phyloP scores from a whole-genome alignment of 768 basidiomycete genomes.

The Candolleomyces eurysporus region DNA sequence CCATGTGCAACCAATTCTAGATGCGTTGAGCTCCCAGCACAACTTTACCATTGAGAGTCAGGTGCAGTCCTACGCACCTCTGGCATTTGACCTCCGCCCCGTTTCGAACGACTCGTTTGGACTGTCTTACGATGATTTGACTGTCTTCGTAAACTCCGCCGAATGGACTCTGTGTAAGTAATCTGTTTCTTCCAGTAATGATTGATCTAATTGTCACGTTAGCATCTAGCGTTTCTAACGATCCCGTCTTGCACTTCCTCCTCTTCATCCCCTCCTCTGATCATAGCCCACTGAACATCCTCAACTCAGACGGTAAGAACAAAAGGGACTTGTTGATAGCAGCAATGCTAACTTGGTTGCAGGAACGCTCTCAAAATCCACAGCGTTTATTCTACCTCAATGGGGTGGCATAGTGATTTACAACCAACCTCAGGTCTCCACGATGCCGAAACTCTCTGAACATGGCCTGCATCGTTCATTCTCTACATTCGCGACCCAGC shows the following conservation, averaged over 20 bases:
- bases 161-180: constrained; percentile 88
- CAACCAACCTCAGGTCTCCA: constrained; percentile 48
- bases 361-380: constrained; percentile 35
- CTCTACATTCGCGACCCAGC: constrained; percentile 64
- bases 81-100: constrained; percentile 69
- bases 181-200: not conserved
- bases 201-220: not conserved
- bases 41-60: constrained; percentile 95
- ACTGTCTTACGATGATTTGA: constrained; percentile 78
- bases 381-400: constrained; percentile 87
- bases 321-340: too few relatives aligned
- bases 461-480: constrained; percentile 53
- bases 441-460: constrained; percentile 34
- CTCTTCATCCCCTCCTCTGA: constrained; percentile 76
- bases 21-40: constrained; percentile 64
- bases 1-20: constrained; percentile 56
- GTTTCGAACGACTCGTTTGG: constrained; percentile 45
- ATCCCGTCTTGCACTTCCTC: constrained; percentile 92
- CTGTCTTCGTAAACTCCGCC: constrained; percentile 93
- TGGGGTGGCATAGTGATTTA: constrained; percentile 88
- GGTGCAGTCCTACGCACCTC: constrained; percentile 86
- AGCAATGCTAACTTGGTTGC: too few relatives aligned
- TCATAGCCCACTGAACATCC: constrained; percentile 70
- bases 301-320: constrained; percentile 47
- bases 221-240: constrained; percentile 93